Conservation (phyloP, 2,329 filamentous ascomycete genomes). For the Fusarium devonianum region DNA sequence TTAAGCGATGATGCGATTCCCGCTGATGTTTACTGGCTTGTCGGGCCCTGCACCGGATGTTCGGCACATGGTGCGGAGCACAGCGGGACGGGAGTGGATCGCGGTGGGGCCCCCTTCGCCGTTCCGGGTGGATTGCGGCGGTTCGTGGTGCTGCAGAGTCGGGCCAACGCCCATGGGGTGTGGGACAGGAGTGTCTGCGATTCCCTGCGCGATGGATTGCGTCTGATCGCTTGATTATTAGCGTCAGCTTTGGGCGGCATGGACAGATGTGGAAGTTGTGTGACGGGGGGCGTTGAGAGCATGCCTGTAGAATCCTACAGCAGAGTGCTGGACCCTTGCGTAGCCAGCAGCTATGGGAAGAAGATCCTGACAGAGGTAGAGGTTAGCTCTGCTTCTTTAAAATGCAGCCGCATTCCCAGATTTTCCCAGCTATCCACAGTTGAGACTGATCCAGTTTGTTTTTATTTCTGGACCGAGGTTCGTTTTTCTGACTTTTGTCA, state of each 20-base stretch:
- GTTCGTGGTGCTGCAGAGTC: constrained; percentile 7
- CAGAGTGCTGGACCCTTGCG: constrained; percentile 21
- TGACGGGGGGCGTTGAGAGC: constrained; percentile 11
- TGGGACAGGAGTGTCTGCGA: constrained; percentile 8
- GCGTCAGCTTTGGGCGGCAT: constrained; percentile 12
- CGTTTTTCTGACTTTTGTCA: constrained; percentile 6
- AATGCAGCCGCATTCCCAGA: constrained; percentile 20
- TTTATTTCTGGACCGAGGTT: constrained; percentile 3
- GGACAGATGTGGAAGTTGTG: constrained; percentile 24
- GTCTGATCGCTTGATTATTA: constrained; percentile 26
- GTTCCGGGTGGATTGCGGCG: constrained; percentile 26
- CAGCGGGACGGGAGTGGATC: constrained; percentile 25
- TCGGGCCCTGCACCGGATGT: constrained; percentile 34
- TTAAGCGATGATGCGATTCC: constrained; percentile 28
- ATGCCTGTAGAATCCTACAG: constrained; percentile 7
- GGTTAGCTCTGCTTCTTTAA: constrained; percentile 22
- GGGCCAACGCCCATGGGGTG: constrained; percentile 10
- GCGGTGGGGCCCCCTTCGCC: constrained; percentile 25
- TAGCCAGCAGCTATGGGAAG: constrained; percentile 15
- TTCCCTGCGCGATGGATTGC: constrained; percentile 10
- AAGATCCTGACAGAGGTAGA: constrained; percentile 16
- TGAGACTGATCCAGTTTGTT: constrained; percentile 8
- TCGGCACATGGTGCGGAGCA: constrained; percentile 39
- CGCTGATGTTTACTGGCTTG: constrained; percentile 16
- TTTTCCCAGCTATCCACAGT: constrained; percentile 1